Evolutionary conservation across 2,329 filamentous ascomycete species (phyloP), one percentile per base, ranked within the genome.

Genomic region (Allantophomopsis cytisporea): DNA sequence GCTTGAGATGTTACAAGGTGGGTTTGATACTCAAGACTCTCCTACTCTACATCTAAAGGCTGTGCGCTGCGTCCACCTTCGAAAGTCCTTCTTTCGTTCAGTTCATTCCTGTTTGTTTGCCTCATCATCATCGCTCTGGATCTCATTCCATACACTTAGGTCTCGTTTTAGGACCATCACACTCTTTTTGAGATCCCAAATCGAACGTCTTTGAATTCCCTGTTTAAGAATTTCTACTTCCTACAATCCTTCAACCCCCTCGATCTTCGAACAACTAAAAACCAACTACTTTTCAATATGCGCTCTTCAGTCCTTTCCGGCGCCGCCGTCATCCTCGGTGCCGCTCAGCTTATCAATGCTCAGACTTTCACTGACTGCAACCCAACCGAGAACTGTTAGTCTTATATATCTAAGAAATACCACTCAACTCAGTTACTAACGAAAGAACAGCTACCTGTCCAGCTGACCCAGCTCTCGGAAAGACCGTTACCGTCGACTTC

Each of bases 311-410:
- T 38, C 23, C 36, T 44, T 28, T 39, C 39, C 15, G 38, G 39
- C n/a, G 39, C 41, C 43, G 16, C 50, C 45, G 21, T 44, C 35
- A 20, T 30, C 39, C 11, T 54, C 41, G 34, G 57, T 55, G 43
- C 57, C 53, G 34, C 50, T 54, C 37, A 50, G 46, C 20, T 56
- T 41, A 42, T 50, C n/a, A 52, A 45, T n/a, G 62, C 58, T 18
- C 63, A 66, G 47, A 66, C 63, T 39, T 65, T 58, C 44, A 63
- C 62, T 15, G 53, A 58, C 39, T 66, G 63, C 52, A 56, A 66
- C 44, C 63, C 63, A 6, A 59, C 50, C 31, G 50, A 60, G 45
- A 61, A 62, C 48, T 52, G 54, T 56, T 47, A 18, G 53, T 50
- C 8, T 33, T 11, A 28, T 39, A 31, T 28, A 31, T 31, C 6